Percentiles rank a stretch among this genome's conserved stretches.
These are phyloP conservation scores for Marchantia paleacea DNA, from an alignment of 225 moss, liverwort and hornwort species.

Conservation along the genomic window DNA sequence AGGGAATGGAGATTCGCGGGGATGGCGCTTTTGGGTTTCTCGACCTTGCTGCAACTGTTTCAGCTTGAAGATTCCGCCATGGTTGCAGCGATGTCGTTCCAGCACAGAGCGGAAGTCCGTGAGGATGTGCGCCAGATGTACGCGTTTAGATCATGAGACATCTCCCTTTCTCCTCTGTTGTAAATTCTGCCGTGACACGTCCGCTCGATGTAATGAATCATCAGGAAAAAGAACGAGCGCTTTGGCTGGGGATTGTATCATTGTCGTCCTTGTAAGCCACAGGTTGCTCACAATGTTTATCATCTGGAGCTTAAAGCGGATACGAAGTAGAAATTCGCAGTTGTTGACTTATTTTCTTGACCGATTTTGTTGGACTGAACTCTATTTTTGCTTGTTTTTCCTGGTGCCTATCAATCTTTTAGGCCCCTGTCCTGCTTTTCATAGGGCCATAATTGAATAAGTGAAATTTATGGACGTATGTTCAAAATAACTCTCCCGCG, in stretches of 20 bases:
- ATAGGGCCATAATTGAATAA: neutral
- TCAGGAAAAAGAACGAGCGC: neutral
- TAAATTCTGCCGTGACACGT: neutral
- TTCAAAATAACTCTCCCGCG: neutral
- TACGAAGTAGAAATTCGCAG: no score
- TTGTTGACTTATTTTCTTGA: neutral
- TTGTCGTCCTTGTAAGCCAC: no score
- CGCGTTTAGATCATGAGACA: neutral
- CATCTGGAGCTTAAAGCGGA: no score
- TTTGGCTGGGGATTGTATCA: no score
- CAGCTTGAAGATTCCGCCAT: neutral
- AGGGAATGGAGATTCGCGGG: neutral
- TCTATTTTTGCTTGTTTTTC: neutral
- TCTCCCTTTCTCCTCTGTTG: neutral
- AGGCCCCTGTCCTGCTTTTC: neutral
- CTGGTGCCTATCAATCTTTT: neutral
- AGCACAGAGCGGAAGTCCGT: constrained; percentile 25
- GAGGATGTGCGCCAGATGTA: constrained; percentile 46
- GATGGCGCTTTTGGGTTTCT: neutral
- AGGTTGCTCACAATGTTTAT: no score
- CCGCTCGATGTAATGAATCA: neutral
- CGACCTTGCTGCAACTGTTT: neutral
- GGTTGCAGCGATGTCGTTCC: constrained; percentile 17
- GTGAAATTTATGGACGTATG: neutral
- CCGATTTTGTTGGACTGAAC: neutral